Evolutionary conservation across 1,284 basidiomycete species (phyloP).

Genomic region (Fistulina hepatica): DNA sequence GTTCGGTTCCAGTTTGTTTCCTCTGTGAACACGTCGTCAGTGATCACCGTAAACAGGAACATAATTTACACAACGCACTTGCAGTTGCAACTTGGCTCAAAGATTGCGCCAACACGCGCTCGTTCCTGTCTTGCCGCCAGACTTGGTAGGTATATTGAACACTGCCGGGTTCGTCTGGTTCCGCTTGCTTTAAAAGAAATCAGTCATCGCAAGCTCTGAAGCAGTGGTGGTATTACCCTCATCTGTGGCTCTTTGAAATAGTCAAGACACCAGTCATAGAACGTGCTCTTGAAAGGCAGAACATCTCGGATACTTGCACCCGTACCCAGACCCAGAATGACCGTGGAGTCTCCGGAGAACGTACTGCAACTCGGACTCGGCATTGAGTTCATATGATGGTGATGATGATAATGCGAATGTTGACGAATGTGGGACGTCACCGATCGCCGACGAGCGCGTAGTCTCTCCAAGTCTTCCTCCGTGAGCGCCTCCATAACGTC

Average conservation of each 20-base stretch:
- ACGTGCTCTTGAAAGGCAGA: slow-evolving; percentile 82
- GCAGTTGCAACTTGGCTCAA: slow-evolving; percentile 59
- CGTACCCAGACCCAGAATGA: slow-evolving; percentile 65
- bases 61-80: slow-evolving; percentile 40
- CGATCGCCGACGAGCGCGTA: slow-evolving; percentile 55
- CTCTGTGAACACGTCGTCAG: slow-evolving; percentile 24
- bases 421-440: slow-evolving; percentile 22
- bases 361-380: slow-evolving; percentile 64
- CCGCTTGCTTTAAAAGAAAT: slow-evolving; percentile 57
- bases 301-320: slow-evolving; percentile 60
- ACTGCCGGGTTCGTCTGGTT: slow-evolving; percentile 92
- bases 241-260: slow-evolving; percentile 99
- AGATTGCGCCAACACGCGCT: slow-evolving; percentile 68
- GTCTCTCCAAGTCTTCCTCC: slow-evolving; percentile 83
- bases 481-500: slow-evolving; percentile 80
- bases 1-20: slow-evolving; percentile 70
- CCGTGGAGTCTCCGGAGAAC: slow-evolving; percentile 59
- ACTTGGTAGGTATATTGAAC: slow-evolving; percentile 91
- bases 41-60: slow-evolving; percentile 1
- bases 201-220: slow-evolving; percentile 8
- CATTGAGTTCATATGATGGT: slow-evolving; percentile 28
- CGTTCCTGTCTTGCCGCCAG: slow-evolving; percentile 90
- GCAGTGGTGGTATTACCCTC: slow-evolving; percentile 52
- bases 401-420: slow-evolving; percentile 27
- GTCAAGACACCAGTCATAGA: slow-evolving; percentile 94